phyloP scores from a whole-genome alignment of 1,139 yeast species.

The Scheffersomyces segobiensis region DNA sequence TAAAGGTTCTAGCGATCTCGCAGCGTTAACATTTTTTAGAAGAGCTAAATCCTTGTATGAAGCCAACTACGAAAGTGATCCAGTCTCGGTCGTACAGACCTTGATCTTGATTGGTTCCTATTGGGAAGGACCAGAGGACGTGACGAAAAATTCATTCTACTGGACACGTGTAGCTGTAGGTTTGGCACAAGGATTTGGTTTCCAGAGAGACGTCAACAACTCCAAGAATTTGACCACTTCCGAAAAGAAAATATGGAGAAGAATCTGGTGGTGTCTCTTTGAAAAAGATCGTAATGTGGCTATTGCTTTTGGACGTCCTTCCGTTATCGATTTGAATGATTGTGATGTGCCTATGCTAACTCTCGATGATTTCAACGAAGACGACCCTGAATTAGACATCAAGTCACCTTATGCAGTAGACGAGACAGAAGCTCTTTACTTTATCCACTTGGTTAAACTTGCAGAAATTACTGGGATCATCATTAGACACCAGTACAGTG shows the following conservation, averaged over 20 bases:
- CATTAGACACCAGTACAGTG: conserved; percentile 69
- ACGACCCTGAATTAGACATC: conserved; percentile 48
- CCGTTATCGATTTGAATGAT: conserved; percentile 68
- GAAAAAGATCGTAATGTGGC: conserved; percentile 71
- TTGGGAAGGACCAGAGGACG: conserved; percentile 81
- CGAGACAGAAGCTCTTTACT: conserved; percentile 53
- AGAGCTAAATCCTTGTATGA: conserved; percentile 79
- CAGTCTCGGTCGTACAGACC: conserved; percentile 65
- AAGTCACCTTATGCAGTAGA: conserved; percentile 48
- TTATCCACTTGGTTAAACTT: conserved; percentile 65
- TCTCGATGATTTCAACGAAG: conserved; percentile 62
- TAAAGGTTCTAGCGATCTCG: conserved; percentile 56
- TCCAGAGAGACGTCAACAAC: conserved; percentile 56
- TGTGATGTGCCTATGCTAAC: conserved; percentile 78
- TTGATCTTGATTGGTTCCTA: conserved; percentile 66
- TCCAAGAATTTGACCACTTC: conserved; percentile 29
- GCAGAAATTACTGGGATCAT: conserved; percentile 77
- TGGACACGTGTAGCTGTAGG: conserved; percentile 77
- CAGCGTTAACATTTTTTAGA: conserved; percentile 67
- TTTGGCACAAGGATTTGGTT: conserved; percentile 78
- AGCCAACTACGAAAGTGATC: conserved; percentile 71
- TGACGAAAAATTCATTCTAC: conserved; percentile 70
- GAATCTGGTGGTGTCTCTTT: conserved; percentile 82
- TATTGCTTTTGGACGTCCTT: conserved; percentile 78
- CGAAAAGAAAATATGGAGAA: conserved; percentile 63